Evolutionary conservation across 108 stramenopile species (phyloP).

Genomic region (Thalassiosira profunda): DNA sequence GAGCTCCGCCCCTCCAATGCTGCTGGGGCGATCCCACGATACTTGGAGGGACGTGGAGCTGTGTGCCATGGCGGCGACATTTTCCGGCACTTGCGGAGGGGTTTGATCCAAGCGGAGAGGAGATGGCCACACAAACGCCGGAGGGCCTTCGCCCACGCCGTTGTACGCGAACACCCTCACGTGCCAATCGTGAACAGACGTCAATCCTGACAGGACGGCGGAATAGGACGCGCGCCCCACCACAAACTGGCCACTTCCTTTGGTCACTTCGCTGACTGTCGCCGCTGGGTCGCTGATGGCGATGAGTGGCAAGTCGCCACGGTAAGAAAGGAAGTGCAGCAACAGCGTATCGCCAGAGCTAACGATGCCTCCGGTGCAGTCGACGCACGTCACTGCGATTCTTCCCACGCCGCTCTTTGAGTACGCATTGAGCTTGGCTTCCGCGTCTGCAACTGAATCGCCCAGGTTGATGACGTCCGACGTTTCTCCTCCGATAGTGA

Average conservation of each 20-base stretch:
- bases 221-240: conserved; percentile 50
- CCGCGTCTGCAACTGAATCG: conserved; percentile 25
- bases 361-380: conserved; percentile 17
- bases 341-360: conserved; percentile 26
- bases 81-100: conserved; percentile 45
- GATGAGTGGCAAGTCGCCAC: conserved; percentile 50
- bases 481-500: conserved; percentile 45
- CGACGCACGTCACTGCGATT: conserved; percentile 28
- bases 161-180: conserved; percentile 87
- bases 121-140: conserved; percentile 38
- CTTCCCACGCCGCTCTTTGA: conserved; percentile 31
- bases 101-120: conserved; percentile 37
- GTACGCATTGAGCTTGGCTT: conserved; percentile 43
- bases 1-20: conserved; percentile 47
- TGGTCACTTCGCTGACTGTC: conserved; percentile 37
- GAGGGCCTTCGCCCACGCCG: conserved; percentile 61
- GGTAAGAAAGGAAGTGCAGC: conserved; percentile 38
- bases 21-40: conserved; percentile 62
- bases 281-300: conserved; percentile 27
- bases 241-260: conserved; percentile 51
- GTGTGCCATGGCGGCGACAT: conserved; percentile 36
- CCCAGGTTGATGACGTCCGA: conserved; percentile 34
- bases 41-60: conserved; percentile 45
- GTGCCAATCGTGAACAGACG: conserved; percentile 63
- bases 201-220: conserved; percentile 46